Evolutionary conservation across 2,329 filamentous ascomycete species (phyloP).

Genomic region (Trichoderma cornu-damae): DNA sequence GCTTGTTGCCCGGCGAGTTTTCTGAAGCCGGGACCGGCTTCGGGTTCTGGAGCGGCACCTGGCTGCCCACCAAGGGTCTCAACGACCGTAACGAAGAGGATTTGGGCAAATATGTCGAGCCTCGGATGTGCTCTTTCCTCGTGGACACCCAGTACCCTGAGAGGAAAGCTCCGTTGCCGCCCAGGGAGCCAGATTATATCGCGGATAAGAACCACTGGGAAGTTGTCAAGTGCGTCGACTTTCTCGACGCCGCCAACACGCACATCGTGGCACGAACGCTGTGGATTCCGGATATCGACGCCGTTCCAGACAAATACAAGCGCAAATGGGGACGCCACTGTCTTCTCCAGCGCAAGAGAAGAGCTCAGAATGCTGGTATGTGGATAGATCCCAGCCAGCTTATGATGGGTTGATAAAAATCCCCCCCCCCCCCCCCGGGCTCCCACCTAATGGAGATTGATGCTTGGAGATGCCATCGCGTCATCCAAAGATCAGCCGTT

Average conservation of each 20-base stretch:
- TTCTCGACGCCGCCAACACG: constrained; percentile 75
- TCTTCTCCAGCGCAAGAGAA: constrained; percentile 58
- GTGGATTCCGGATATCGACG: constrained; percentile 69
- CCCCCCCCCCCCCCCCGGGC: not conserved
- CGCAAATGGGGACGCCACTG: constrained; percentile 88
- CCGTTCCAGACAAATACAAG: constrained; percentile 64
- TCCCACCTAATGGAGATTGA: too few species aligned
- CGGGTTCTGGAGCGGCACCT: constrained; percentile 76
- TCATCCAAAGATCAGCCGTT: not conserved
- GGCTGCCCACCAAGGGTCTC: constrained; percentile 75
- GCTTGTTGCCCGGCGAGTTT: constrained; percentile 87
- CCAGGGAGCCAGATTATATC: constrained; percentile 75
- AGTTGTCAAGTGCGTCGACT: constrained; percentile 65
- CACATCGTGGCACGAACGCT: constrained; percentile 67
- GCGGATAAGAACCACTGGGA: constrained; percentile 74
- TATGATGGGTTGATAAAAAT: constrained; percentile 16
- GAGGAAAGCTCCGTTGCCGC: constrained; percentile 46
- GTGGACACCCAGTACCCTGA: constrained; percentile 79
- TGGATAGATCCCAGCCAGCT: constrained; percentile 12
- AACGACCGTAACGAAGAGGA: constrained; percentile 92
- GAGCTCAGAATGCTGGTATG: not conserved
- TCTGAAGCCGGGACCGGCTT: constrained; percentile 64
- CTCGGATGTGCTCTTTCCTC: constrained; percentile 72
- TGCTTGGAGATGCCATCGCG: not conserved
- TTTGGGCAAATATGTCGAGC: constrained; percentile 74